Base-by-base conservation (phyloP, 345 rosid genomes). In the Dovyalis caffra region DNA sequence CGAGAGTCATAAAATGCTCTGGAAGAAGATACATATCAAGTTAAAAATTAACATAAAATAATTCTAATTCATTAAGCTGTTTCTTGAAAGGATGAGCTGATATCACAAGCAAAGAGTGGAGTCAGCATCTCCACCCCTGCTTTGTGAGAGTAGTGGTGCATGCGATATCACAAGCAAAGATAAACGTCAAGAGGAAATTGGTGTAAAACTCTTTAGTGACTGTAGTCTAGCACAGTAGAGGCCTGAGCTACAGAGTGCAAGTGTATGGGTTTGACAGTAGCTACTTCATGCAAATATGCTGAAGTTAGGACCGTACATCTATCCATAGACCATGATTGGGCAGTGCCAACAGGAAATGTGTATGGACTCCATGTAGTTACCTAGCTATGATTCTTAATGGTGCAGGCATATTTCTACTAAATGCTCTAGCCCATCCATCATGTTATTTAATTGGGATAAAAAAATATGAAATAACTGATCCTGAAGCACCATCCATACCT, bases 401-500 rank as follows among this genome's bases (percentile, higher is more conserved):
- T 26, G 8, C 16, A 53, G 34, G 29, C 15, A 68, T 67, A 11
- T 43, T 6, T 51, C 60, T 35, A 25, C 3, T 63, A 69, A 70
- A 31, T 53, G 64, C 63, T 65, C 64, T 64, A 32, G 60, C 40
- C 53, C 0, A 37, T 45, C 77, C 34, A 31, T 23, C 15, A 25
- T 29, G 1, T 1, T 21, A 23, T 37, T 47, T 15, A 32, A 65
- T 34, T 56, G 32, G 60, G 6, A 2, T 35, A 68, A 11, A 60
- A 31, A 25, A 38, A 26, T 5, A 16, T 21, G 26, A 11, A 37
- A 67, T 25, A 25, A 14, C 4, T n/a, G 35, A 70, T n/a, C 18
- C 65, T 18, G 51, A 69, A 74, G 43, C 23, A 38, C 29, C 62
- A 73, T 43, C 65, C 63, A 6, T 69, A 92, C 99, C 97, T 93